Evolutionary conservation across 768 basidiomycete genomes (phyloP).

Genomic region (Lyophyllum decastes): DNA sequence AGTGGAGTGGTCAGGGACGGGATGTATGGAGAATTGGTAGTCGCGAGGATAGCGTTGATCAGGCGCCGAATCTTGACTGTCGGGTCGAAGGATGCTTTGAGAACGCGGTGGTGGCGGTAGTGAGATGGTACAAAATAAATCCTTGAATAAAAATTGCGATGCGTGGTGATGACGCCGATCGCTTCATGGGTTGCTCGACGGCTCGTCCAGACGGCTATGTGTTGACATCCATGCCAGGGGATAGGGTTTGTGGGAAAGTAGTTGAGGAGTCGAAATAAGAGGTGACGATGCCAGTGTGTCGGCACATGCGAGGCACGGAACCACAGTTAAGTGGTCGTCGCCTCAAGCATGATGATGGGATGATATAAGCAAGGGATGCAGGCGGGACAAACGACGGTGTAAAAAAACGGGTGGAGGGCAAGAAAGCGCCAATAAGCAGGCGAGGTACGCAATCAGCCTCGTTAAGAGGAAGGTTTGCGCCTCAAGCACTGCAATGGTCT

Average conservation of each 20-base stretch:
- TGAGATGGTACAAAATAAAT: constrained; percentile 33
- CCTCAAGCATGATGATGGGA: constrained; percentile 61
- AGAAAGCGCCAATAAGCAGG: constrained; percentile 54
- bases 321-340: constrained; percentile 85
- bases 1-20: constrained; percentile 18
- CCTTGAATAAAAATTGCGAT: constrained; percentile 47
- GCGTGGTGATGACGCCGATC: constrained; percentile 25
- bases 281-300: constrained; percentile 67
- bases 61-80: constrained; percentile 35
- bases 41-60: constrained; percentile 35
- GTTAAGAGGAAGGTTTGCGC: constrained; percentile 50
- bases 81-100: constrained; percentile 12
- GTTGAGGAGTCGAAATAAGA: constrained; percentile 24
- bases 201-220: constrained; percentile 17
- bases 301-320: constrained; percentile 78
- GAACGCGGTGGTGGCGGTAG: constrained; percentile 2
- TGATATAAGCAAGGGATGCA: constrained; percentile 50
- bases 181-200: constrained; percentile 18
- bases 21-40: constrained; percentile 13
- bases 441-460: constrained; percentile 56
- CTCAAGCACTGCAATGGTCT: constrained; percentile 65
- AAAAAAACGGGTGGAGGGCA: constrained; percentile 50
- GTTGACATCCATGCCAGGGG: constrained; percentile 30
- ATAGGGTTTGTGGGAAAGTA: constrained; percentile 27
- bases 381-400: constrained; percentile 37